Evolutionary conservation across 2,329 filamentous ascomycete species (phyloP).

Genomic region (Calonectria crousiana): DNA sequence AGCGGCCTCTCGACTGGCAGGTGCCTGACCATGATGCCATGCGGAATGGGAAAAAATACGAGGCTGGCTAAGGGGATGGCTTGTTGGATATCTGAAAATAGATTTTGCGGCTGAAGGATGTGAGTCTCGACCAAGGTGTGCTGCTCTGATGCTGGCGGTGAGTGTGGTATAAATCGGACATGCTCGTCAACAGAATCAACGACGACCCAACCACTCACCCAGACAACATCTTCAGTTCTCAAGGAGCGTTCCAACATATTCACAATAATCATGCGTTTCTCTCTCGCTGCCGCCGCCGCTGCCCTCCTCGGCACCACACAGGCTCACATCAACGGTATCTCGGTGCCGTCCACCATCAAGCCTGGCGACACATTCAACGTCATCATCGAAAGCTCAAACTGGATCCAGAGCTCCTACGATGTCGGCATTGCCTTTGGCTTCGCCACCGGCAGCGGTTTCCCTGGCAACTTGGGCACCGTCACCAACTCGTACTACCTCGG

Average conservation of each 20-base stretch:
- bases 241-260: background rate
- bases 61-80: background rate
- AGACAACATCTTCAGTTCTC: background rate
- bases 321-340: slow-evolving; percentile 58
- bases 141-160: background rate
- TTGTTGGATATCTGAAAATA: slow-evolving; percentile 14
- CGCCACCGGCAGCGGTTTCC: slow-evolving; percentile 39
- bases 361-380: slow-evolving; percentile 53
- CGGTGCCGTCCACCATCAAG: slow-evolving; percentile 54
- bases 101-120: slow-evolving; percentile 2
- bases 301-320: slow-evolving; percentile 42
- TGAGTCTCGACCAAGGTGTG: background rate
- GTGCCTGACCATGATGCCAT: background rate
- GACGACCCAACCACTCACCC: background rate
- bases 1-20: background rate
- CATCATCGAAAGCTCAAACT: slow-evolving; percentile 54
- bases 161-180: slow-evolving; percentile 5
- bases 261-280: slow-evolving; percentile 37
- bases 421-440: slow-evolving; percentile 59
- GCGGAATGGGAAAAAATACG: background rate
- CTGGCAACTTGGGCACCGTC: slow-evolving; percentile 46
- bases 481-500: slow-evolving; percentile 52
- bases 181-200: background rate
- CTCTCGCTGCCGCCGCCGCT: slow-evolving; percentile 34
- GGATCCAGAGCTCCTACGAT: slow-evolving; percentile 59